phyloP scores from a whole-genome alignment of 2,329 filamentous ascomycete species.

The Exophiala dermatitidis region DNA sequence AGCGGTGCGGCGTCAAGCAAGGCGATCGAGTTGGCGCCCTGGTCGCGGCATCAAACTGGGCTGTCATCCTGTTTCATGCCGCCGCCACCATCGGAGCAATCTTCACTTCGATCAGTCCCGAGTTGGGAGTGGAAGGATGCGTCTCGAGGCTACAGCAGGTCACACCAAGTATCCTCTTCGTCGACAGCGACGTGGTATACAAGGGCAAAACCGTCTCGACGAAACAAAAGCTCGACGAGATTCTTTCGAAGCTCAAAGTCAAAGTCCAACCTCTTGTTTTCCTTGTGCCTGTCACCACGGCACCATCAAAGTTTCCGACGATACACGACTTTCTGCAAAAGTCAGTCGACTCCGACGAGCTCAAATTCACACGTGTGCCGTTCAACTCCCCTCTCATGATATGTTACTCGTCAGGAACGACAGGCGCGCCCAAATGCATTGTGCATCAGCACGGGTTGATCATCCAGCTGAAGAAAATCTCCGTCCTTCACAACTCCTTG shows the following conservation, averaged over 20 bases:
- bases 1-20: constrained; percentile 33
- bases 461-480: constrained; percentile 40
- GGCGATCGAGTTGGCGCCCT: constrained; percentile 38
- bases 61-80: constrained; percentile 37
- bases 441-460: constrained; percentile 40
- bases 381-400: constrained; percentile 40
- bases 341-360: constrained; percentile 28
- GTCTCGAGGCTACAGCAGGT: constrained; percentile 36
- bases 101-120: constrained; percentile 39
- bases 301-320: neutral
- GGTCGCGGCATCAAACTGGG: constrained; percentile 38
- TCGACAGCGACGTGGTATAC: constrained; percentile 31
- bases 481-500: constrained; percentile 39
- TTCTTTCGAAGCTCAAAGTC: neutral
- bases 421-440: constrained; percentile 39
- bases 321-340: constrained; percentile 29
- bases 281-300: neutral
- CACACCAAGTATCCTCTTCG: constrained; percentile 35
- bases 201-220: constrained; percentile 9
- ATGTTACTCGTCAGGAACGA: constrained; percentile 39
- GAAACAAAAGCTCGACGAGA: constrained; percentile 3
- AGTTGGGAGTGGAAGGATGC: constrained; percentile 33
- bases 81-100: constrained; percentile 38
- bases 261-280: neutral
- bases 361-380: constrained; percentile 34